A percentile compares a stretch with the other conserved stretches of the same genome.
Evolutionary conservation across 495 filamentous ascomycete species (phyloP).

Genomic region (Stereocaulon alpinum): DNA sequence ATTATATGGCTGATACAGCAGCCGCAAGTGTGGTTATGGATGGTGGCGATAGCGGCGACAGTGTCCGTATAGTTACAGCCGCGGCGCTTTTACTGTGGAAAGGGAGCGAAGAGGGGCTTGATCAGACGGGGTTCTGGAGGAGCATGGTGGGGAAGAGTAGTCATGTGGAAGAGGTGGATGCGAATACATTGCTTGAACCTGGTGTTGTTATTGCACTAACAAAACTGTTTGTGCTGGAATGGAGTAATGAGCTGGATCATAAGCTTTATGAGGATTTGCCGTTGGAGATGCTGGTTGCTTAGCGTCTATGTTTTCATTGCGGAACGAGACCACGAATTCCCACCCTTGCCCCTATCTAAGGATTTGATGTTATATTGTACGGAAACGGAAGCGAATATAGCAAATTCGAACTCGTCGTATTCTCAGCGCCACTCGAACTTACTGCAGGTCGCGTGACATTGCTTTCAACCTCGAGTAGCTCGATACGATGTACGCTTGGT

Average conservation of each 20-base stretch:
- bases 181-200: neutral
- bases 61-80: conserved; percentile 26
- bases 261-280: conserved; percentile 32
- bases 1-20: conserved; percentile 25
- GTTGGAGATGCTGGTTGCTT: conserved; percentile 23
- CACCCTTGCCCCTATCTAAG: no score
- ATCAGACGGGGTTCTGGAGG: conserved; percentile 22
- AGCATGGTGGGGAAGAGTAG: neutral
- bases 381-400: no score
- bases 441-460: no score
- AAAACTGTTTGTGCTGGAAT: conserved; percentile 31
- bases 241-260: conserved; percentile 33
- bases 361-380: no score
- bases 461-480: no score
- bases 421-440: no score
- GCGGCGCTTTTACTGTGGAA: conserved; percentile 12
- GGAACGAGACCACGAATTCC: no score
- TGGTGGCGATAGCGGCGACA: conserved; percentile 27
- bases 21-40: conserved; percentile 24
- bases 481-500: no score
- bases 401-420: no score
- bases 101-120: neutral
- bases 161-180: neutral
- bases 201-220: conserved; percentile 27
- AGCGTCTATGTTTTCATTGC: neutral